Evolutionary conservation across 164 flowering plant genomes (phyloP).

Genomic region (Liriodendron chinense): DNA sequence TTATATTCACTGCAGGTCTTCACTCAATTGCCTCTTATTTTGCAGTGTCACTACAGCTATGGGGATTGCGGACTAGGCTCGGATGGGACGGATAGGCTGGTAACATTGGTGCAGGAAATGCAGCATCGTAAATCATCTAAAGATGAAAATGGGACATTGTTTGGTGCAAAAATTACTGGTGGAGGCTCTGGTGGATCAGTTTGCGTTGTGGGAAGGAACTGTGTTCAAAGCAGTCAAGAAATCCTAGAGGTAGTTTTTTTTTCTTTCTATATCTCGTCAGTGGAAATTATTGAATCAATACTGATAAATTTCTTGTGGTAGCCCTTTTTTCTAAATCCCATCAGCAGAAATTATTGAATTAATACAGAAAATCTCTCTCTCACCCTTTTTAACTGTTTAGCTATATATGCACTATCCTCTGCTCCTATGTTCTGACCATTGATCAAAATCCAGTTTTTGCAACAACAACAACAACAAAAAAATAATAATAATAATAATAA

Average conservation of each 20-base stretch:
- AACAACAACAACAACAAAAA: too few species aligned
- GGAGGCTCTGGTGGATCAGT: constrained; percentile 98
- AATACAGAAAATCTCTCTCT: too few species aligned
- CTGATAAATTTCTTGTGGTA: too few species aligned
- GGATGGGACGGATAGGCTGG: constrained; percentile 93
- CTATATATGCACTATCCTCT: too few species aligned
- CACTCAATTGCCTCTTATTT: not conserved
- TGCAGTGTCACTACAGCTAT: constrained; percentile 95
- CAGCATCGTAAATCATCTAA: constrained; percentile 60
- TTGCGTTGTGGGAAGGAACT: constrained; percentile 79
- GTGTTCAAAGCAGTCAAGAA: constrained; percentile 67
- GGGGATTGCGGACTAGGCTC: constrained; percentile 94
- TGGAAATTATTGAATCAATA: not conserved
- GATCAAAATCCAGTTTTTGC: too few species aligned
- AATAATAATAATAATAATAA: too few species aligned
- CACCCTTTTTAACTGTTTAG: too few species aligned
- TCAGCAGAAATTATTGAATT: too few species aligned
- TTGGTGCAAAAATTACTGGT: constrained; percentile 96
- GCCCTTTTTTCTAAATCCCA: too few species aligned
- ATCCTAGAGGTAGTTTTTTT: constrained; percentile 90
- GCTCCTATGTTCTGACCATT: too few species aligned
- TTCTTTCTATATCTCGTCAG: not conserved
- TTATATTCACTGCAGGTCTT: too few species aligned
- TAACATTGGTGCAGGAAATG: constrained; percentile 81
- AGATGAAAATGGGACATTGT: constrained; percentile 68